Evolutionary conservation across 371 early-diverging fungal genomes (phyloP), one percentile per base, ranked within the genome.

Genomic region (Rhizoclosmatium hyalinum): DNA sequence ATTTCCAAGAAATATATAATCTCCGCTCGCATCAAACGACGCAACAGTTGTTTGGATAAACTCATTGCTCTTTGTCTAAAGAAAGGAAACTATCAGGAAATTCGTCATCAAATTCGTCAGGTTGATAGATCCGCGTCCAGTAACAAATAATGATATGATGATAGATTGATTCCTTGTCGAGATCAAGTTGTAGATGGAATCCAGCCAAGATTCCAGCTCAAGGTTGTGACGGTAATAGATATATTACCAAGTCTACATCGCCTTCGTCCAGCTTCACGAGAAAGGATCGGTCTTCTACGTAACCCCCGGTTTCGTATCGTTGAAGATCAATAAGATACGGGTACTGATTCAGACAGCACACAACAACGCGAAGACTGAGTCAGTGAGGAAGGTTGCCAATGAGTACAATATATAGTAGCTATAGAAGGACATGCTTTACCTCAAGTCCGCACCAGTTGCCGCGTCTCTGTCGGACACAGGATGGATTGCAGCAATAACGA

Each of bases 1-100:
- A 19, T 91, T 90, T 14, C 95, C 95, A 0, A 91, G 77, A 55
- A 90, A 90, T n/a, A 94, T 83, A n/a, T 80, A 81, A n/a, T 84
- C 83, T 0, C 95, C 93, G 4, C 80, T 63, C 3, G 75, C 67
- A 53, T 82, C 83, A 70, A 83, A 89, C 6, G 65, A 66, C 2
- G 71, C 24, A 6, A 67, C 54, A 6, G 76, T 75, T 62, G 65
- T 63, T 39, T 65, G 71, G 24, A 68, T 41, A 47, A 63, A 76
- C 46, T 69, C 68, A 6, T 54, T 5, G 69, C 57, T 68, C 8
- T 41, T 50, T 4, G 66, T 66, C 66, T 66, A 19, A 45, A n/a
- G 50, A 8, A 50, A 50, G 6, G 6, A 50, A n/a, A 32, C 32
- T 32, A 32, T 32, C 32, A 32, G 32, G 32, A 32, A 32, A 32